These are phyloP conservation scores for Phytophthora rubi DNA, from an alignment of 352 stramenopile genomes.

Conservation along the genomic window DNA sequence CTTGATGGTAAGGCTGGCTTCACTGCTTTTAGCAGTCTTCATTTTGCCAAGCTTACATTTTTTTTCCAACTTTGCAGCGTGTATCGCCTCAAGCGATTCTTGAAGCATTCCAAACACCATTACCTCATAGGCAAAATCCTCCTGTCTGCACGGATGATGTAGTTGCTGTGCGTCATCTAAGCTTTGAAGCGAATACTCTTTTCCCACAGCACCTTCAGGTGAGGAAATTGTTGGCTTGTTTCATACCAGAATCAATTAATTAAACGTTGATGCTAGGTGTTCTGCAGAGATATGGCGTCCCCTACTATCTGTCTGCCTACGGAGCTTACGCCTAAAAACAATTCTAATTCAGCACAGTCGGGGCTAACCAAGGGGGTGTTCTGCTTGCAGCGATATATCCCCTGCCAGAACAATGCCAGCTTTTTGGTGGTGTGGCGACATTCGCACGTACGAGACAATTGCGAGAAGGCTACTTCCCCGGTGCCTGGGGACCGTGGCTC, in stretches of 20 bases:
- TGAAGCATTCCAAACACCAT: slow-evolving; percentile 31
- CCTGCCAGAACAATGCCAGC: slow-evolving; percentile 31
- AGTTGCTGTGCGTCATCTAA: slow-evolving; percentile 40
- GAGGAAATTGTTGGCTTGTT: not conserved
- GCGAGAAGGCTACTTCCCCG: not conserved
- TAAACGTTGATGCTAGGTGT: slow-evolving; percentile 22
- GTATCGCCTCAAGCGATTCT: slow-evolving; percentile 52
- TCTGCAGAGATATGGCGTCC: slow-evolving; percentile 52
- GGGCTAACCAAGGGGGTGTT: slow-evolving; percentile 34
- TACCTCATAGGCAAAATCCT: slow-evolving; percentile 4
- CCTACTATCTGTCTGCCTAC: slow-evolving; percentile 23
- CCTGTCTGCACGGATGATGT: slow-evolving; percentile 2
- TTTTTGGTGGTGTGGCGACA: slow-evolving; percentile 58
- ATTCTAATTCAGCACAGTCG: not conserved
- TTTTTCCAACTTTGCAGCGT: slow-evolving; percentile 29
- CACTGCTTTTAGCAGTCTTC: not conserved
- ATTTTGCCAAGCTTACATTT: slow-evolving; percentile 1
- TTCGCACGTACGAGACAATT: not conserved
- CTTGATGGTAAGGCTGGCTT: slow-evolving; percentile 34
- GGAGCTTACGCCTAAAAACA: not conserved
- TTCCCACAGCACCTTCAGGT: slow-evolving; percentile 47
- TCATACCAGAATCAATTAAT: not conserved
- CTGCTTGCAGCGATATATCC: slow-evolving; percentile 52
- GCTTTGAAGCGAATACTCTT: slow-evolving; percentile 41
- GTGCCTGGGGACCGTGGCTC: not conserved